phyloP scores from a whole-genome alignment of 805 yeast species.

The Ogataea philodendri region DNA sequence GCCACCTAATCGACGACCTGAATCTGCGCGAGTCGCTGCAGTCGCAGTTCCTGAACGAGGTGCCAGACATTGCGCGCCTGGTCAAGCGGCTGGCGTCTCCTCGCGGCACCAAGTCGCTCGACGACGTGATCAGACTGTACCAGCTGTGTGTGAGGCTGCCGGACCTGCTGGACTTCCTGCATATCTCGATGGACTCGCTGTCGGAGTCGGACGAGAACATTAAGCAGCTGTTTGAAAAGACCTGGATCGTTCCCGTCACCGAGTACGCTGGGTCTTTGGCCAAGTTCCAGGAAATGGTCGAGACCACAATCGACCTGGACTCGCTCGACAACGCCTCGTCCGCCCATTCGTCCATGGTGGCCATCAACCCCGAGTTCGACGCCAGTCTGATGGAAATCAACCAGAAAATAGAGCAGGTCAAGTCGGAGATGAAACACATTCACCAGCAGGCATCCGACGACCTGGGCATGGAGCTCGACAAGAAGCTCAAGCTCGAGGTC shows the following conservation, averaged over 20 bases:
- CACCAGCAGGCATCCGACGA: conserved; percentile 71
- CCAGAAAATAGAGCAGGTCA: conserved; percentile 52
- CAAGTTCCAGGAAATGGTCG: conserved; percentile 81
- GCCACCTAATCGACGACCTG: conserved; percentile 65
- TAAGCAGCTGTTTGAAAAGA: conserved; percentile 39
- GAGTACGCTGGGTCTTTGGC: conserved; percentile 49
- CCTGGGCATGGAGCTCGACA: conserved; percentile 76
- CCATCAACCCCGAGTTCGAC: conserved; percentile 87
- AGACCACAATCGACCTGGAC: conserved; percentile 84
- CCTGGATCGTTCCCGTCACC: conserved; percentile 60
- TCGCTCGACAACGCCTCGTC: conserved; percentile 77
- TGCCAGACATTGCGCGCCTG: conserved; percentile 81
- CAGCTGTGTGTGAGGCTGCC: conserved; percentile 76
- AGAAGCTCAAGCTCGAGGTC: conserved; percentile 84
- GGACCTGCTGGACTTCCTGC: conserved; percentile 55
- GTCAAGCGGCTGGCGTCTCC: conserved; percentile 58
- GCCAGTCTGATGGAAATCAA: conserved; percentile 65
- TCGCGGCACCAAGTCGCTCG: conserved; percentile 57
- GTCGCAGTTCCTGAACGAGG: conserved; percentile 61
- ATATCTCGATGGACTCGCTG: conserved; percentile 39
- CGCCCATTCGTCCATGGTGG: conserved; percentile 43
- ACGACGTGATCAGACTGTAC: conserved; percentile 86
- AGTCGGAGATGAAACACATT: conserved; percentile 52
- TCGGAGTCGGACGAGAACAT: too few relatives aligned
- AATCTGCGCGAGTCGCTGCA: conserved; percentile 63